These are phyloP conservation scores for Pilaira anomala DNA, from an alignment of 192 early-diverging fungal species.

Conservation along the genomic window DNA sequence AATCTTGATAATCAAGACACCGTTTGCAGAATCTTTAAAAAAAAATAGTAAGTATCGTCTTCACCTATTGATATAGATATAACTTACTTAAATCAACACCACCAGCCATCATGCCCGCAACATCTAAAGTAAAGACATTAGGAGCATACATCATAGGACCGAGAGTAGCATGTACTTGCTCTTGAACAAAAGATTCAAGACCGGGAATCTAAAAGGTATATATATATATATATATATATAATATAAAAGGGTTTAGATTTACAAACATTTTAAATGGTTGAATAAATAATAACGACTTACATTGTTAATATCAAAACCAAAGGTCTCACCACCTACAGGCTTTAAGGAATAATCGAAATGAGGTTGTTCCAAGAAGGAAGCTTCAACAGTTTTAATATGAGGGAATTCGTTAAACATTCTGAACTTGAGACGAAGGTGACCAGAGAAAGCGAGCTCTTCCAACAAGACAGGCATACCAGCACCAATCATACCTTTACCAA, in stretches of 20 bases:
- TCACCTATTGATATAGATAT: constrained; percentile 5
- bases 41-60: background rate
- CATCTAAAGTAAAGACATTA: constrained; percentile 73
- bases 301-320: constrained; percentile 86
- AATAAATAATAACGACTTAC: constrained; percentile 36
- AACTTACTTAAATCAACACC: constrained; percentile 47
- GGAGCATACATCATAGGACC: constrained; percentile 85
- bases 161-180: constrained; percentile 68
- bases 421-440: constrained; percentile 73
- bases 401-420: constrained; percentile 87
- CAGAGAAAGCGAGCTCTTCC: constrained; percentile 80
- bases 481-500: constrained; percentile 84
- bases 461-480: constrained; percentile 84
- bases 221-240: constrained; percentile 15
- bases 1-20: constrained; percentile 80
- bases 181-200: constrained; percentile 70
- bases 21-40: constrained; percentile 65
- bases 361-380: constrained; percentile 84
- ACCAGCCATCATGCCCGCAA: constrained; percentile 76
- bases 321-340: constrained; percentile 81
- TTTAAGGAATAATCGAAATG: constrained; percentile 85
- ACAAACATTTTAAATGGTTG: too few species aligned
- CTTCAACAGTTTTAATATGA: constrained; percentile 78
- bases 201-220: constrained; percentile 90
- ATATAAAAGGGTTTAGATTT: too few species aligned